These are phyloP conservation scores for Pyronema domesticum DNA, from an alignment of 495 filamentous ascomycete species.

Conservation along the genomic window DNA sequence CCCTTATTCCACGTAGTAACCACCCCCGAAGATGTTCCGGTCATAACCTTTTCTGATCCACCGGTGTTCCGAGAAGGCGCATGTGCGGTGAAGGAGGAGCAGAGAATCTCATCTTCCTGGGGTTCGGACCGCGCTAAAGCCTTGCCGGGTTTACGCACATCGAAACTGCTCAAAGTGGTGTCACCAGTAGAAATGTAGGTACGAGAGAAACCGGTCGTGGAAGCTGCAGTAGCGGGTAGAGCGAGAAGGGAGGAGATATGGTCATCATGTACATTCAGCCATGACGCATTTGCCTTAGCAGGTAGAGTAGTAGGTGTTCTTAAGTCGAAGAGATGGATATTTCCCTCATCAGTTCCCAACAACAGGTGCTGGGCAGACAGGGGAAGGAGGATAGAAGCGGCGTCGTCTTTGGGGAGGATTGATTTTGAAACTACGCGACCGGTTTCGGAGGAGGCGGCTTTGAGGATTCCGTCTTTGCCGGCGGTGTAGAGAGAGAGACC, in stretches of 20 bases:
- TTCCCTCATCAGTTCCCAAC: constrained; percentile 74
- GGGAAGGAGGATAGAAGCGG: constrained; percentile 56
- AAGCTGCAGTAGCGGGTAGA: constrained; percentile 55
- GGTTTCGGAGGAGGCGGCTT: constrained; percentile 63
- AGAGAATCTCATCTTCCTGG: constrained; percentile 81
- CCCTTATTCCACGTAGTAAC: constrained; percentile 87
- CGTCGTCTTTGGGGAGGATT: constrained; percentile 39
- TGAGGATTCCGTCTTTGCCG: constrained; percentile 77
- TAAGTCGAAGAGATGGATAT: constrained; percentile 78
- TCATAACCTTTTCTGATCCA: constrained; percentile 57
- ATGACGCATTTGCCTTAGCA: constrained; percentile 27
- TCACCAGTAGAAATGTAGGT: constrained; percentile 88
- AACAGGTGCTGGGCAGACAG: constrained; percentile 78
- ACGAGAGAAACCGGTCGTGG: constrained; percentile 69
- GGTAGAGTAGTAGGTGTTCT: constrained; percentile 43
- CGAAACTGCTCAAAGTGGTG: constrained; percentile 72
- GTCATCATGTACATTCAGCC: constrained; percentile 64
- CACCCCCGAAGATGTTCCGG: constrained; percentile 63
- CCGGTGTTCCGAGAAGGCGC: constrained; percentile 38
- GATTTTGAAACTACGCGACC: constrained; percentile 68
- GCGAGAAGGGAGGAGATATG: constrained; percentile 81
- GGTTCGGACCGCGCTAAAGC: constrained; percentile 76
- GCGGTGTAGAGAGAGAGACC: constrained; percentile 66
- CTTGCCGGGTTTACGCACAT: constrained; percentile 48
- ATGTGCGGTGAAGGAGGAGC: constrained; percentile 53